phyloP scores from a whole-genome alignment of 1,139 yeast species.

The Suhomyces guaymorum region DNA sequence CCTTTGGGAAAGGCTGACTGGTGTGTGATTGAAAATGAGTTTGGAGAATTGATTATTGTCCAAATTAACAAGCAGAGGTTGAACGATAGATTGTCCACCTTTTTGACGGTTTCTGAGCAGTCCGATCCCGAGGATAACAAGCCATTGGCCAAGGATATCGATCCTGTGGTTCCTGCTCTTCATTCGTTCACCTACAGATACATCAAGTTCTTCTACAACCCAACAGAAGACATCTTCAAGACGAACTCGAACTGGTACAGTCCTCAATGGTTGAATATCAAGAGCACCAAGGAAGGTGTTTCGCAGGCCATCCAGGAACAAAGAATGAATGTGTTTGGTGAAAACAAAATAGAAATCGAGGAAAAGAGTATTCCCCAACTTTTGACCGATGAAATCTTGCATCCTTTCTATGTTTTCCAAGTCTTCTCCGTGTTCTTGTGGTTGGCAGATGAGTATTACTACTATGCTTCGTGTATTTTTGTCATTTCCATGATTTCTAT shows the following conservation, averaged over 20 bases:
- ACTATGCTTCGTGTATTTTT: constrained; percentile 91
- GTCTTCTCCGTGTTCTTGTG: constrained; percentile 87
- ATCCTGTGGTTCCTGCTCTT: constrained; percentile 70
- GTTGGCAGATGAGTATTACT: constrained; percentile 89
- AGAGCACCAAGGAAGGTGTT: constrained; percentile 66
- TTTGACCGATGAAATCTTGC: constrained; percentile 82
- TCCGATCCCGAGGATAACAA: constrained; percentile 18
- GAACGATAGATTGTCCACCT: constrained; percentile 69
- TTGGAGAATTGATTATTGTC: constrained; percentile 75
- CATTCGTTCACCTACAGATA: constrained; percentile 80
- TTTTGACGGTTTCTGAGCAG: constrained; percentile 43
- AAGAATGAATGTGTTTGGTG: constrained; percentile 72
- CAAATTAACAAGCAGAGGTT: constrained; percentile 59
- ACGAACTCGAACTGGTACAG: constrained; percentile 90
- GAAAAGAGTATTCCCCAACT: constrained; percentile 69
- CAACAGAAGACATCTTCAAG: constrained; percentile 80
- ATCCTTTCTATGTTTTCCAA: constrained; percentile 94
- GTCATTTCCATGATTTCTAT: constrained; percentile 81
- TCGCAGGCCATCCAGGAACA: constrained; percentile 68
- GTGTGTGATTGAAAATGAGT: constrained; percentile 92
- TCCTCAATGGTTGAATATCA: constrained; percentile 63
- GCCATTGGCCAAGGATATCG: constrained; percentile 29
- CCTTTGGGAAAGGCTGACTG: constrained; percentile 85
- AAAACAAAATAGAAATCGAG: constrained; percentile 70
- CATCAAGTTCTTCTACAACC: constrained; percentile 78